Evolutionary conservation across 331 rosid genomes (phyloP), one percentile per base, ranked within the genome.

Genomic region (Spiraea crenata): DNA sequence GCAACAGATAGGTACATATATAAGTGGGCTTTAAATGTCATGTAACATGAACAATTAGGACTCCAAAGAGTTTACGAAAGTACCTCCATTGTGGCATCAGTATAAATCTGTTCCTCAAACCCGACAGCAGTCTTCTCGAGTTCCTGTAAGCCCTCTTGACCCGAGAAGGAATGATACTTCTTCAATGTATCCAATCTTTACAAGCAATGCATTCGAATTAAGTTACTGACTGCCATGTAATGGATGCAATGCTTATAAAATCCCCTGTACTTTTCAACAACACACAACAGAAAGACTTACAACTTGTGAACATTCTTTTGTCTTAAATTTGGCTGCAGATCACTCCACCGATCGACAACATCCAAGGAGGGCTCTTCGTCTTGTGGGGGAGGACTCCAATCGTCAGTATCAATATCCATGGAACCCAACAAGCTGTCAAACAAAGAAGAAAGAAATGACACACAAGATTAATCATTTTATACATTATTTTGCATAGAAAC

Each of bases 31-130:
- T 25, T 49, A 4, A 58, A 66, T 25, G 44, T 12, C 34, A 65
- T 37, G 62, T 5, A 55, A 6, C 57, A 54, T 25, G 31, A 6
- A 42, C 25, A 47, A 15, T 3, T 45, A 39, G 3, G 4, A 35
- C 64, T 55, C 7, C 31, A 25, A 70, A 63, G 12, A 49, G n/a
- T 50, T 8, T 12, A 1, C 4, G 17, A 57, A 57, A 1, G 25
- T 73, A 92, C 96, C 98, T 89, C 90, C 79, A 67, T 87, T 50
- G 81, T 78, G 58, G 96, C 92, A 66, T 82, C 81, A 57, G 70
- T 5, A 67, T 74, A 87, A 73, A 86, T 84, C 82, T 89, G 85
- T 50, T 89, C 92, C 79, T 87, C 98, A 76, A 87, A 87, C 83
- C 88, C 87, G 72, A 80, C 82, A 63, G 90, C 92, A 64, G 87